Conservation (phyloP, 108 stramenopile genomes). For the Nitzschia sp. region DNA sequence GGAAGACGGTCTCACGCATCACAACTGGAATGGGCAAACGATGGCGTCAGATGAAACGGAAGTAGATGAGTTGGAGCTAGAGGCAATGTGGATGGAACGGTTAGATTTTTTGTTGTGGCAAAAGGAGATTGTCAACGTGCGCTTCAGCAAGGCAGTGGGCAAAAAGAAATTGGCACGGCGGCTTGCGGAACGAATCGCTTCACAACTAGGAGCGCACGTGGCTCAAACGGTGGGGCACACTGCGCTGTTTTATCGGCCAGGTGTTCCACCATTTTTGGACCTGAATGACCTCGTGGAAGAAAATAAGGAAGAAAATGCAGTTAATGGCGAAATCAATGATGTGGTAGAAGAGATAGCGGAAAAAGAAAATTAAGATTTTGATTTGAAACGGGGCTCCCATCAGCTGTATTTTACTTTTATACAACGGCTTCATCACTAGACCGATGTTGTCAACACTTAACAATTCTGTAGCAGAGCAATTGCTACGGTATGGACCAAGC, state of each 20-base stretch:
- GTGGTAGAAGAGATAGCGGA: not conserved
- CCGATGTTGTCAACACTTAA: no score
- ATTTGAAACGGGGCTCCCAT: no score
- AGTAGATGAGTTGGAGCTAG: conserved; percentile 35
- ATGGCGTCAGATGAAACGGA: conserved; percentile 22
- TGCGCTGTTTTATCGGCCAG: conserved; percentile 74
- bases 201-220: conserved; percentile 66
- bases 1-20: conserved; percentile 48
- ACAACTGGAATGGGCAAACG: conserved; percentile 44
- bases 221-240: conserved; percentile 84
- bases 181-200: conserved; percentile 63
- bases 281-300: conserved; percentile 52
- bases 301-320: not conserved
- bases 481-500: no score
- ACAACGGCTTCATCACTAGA: no score
- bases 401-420: no score
- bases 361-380: not conserved
- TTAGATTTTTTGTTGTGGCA: conserved; percentile 67
- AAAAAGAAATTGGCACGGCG: conserved; percentile 73
- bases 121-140: conserved; percentile 68
- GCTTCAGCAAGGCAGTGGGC: conserved; percentile 66
- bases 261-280: conserved; percentile 59
- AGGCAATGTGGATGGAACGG: conserved; percentile 62
- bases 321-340: not conserved
- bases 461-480: no score